Base-by-base conservation (phyloP, 2,329 filamentous ascomycete species). In the Diaporthe sp. region DNA sequence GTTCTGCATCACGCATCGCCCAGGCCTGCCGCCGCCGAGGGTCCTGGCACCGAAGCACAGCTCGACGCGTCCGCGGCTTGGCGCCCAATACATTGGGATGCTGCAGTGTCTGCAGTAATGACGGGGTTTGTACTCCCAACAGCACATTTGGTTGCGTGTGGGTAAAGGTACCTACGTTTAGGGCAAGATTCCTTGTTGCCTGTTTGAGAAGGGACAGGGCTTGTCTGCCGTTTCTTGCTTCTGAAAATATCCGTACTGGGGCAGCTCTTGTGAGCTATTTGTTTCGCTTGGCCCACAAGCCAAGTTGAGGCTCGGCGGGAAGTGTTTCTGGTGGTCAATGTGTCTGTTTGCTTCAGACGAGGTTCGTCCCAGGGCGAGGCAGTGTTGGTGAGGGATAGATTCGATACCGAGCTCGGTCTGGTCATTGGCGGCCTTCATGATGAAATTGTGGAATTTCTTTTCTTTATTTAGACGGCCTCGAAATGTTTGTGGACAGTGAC, bases 321-420 rank as follows among this genome's bases (percentile, higher is more conserved):
- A 39, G 12, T 17, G 47, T 53, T 68, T 53, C 65, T 68, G 31
- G 65, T 68, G 65, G 65, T 53, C 65, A 68, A 53, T 39, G 28
- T 68, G 65, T 53, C 22, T 42, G 65, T 55, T 42, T 68, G 47
- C 65, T 68, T 68, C 65, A 68, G 65, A 68, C 47, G 65, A 68
- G 65, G 65, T 68, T 68, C 65, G 65, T 68, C 65, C 65, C 65
- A 68, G 47, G 47, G 31, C 65, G 65, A 68, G 65, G 47, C 65
- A 42, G 22, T 42, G 65, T 25, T 7, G 65, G 47, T 68, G 31
- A 68, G 65, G 20, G 65, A 68, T 39, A 68, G n/a, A 68, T 68
- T 68, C 65, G 31, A 42, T 25, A 20, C 28, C 47, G 13, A 68
- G 12, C 28, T 53, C 47, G 17, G 22, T 68, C 28, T 37, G 47